These are phyloP conservation scores for Phytophthora pinifolia DNA, from an alignment of 352 stramenopile genomes.

Conservation along the genomic window DNA sequence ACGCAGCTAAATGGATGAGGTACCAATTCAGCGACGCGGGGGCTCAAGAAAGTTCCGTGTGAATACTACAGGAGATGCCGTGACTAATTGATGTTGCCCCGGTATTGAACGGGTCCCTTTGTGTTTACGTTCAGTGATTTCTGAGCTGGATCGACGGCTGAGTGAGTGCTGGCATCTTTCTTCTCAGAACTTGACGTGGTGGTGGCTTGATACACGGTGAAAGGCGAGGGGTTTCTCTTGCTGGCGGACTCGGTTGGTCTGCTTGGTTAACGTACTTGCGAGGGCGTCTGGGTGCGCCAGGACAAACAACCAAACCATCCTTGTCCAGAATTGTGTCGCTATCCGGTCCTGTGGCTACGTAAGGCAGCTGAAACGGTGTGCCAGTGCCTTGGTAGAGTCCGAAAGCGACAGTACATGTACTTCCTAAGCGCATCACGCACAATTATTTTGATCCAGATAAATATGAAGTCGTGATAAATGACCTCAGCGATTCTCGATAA, in stretches of 20 bases:
- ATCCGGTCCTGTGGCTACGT: constrained; percentile 52
- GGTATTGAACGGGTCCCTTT: constrained; percentile 3
- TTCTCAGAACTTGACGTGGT: constrained; percentile 16
- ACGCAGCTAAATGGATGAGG: not conserved
- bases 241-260: constrained; percentile 12
- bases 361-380: constrained; percentile 43
- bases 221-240: constrained; percentile 6
- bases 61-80: constrained; percentile 3
- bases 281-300: constrained; percentile 50
- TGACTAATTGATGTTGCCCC: constrained; percentile 15
- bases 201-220: constrained; percentile 4
- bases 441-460: too few species aligned
- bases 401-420: too few species aligned
- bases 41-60: constrained; percentile 6
- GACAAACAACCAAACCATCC: constrained; percentile 66
- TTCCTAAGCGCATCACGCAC: too few species aligned
- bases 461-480: too few species aligned
- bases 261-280: not conserved
- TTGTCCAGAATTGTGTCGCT: constrained; percentile 41
- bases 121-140: constrained; percentile 9
- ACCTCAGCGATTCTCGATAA: too few species aligned
- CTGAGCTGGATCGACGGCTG: not conserved
- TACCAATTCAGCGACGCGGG: not conserved
- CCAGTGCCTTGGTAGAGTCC: constrained; percentile 49
- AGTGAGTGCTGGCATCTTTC: not conserved